A percentile compares a stretch with the other conserved stretches of the same genome.
Conservation (phyloP, 2,329 filamentous ascomycete species). For the Orbilia javanica region DNA sequence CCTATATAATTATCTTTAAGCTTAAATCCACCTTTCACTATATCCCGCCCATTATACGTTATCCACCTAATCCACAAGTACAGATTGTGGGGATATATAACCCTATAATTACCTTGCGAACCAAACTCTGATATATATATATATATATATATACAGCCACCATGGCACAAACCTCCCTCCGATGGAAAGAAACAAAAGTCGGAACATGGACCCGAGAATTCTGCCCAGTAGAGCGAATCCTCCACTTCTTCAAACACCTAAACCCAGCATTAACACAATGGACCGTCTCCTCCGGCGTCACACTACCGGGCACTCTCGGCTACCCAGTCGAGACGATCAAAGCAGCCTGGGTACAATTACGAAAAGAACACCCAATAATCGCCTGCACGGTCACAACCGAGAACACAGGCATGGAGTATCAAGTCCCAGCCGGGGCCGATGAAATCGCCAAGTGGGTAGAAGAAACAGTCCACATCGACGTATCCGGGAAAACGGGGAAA, state of each 20-base stretch:
- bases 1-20: too few relatives aligned
- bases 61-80: too few relatives aligned
- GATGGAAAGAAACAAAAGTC: conserved; percentile 7
- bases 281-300: background rate
- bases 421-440: background rate
- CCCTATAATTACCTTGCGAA: too few relatives aligned
- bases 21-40: too few relatives aligned
- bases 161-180: background rate
- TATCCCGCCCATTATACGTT: too few relatives aligned
- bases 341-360: conserved; percentile 6
- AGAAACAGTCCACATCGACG: conserved; percentile 8
- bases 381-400: background rate
- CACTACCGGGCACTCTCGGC: background rate
- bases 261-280: conserved; percentile 16
- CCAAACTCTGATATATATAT: background rate
- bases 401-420: conserved; percentile 4
- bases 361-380: conserved; percentile 8
- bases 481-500: conserved; percentile 7
- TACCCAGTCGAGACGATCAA: conserved; percentile 8
- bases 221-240: background rate
- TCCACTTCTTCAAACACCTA: background rate
- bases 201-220: conserved; percentile 8
- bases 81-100: too few relatives aligned
- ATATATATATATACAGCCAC: too few relatives aligned
- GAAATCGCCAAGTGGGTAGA: conserved; percentile 16